Evolutionary conservation across 805 yeast species (phyloP), one percentile per base, ranked within the genome.

Genomic region (Kurtzmaniella cleridarum): DNA sequence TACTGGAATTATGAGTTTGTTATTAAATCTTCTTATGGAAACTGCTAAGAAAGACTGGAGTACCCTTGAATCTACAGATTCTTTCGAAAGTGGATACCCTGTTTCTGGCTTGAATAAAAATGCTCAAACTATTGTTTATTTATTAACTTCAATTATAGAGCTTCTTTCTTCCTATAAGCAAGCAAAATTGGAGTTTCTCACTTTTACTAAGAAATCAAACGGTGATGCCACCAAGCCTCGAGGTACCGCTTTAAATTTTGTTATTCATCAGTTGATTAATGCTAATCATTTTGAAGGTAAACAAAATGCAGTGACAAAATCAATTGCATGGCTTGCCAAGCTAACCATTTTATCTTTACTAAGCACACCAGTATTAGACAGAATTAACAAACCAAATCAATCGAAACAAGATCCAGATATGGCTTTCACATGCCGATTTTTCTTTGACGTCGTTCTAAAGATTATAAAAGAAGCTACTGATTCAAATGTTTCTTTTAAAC

Each of bases 141-240:
- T 20, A 20, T 20, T 20, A 8, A 20, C 24, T 24, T 13, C 78
- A 0, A 58, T 89, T 30, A 72, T 80, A 0, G 97, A 90, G 48
- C 60, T 88, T 6, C 58, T 90, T 6, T 76, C 81, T 2, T 84
- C 96, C 2, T 90, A 89, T 55, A 83, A 81, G 44, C 81, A 80
- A 44, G 77, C 89, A 36, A 90, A 90, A 55, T 71, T 84, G 36
- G 96, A 89, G 50, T 84, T 90, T 50, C 62, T 89, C 41, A 80
- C 91, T 0, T 90, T 77, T 48, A 79, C 91, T 2, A 82, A 80
- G 66, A 79, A 80, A 54, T 55, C 42, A 43, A 39, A 51, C 38
- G 51, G 39, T 27, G 41, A 45, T 1, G 18, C 8, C 5, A 33
- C 29, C 18, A 86, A 81, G 50, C 95, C 95, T 2, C 71, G 91